Evolutionary conservation across 2,329 filamentous ascomycete genomes (phyloP).

Genomic region (Nemania abortiva): DNA sequence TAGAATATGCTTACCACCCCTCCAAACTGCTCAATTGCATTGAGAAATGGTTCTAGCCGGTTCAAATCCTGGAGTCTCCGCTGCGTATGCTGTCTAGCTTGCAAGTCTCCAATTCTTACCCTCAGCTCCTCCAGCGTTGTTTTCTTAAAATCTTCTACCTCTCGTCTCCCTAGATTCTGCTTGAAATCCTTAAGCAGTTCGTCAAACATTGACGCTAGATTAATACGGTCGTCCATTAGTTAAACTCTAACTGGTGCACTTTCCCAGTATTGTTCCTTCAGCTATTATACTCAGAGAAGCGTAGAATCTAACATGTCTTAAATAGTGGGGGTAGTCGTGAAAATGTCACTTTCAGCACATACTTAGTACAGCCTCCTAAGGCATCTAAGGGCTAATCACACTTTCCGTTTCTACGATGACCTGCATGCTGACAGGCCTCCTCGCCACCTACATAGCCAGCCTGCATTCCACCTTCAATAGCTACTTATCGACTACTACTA

Average conservation of each 20-base stretch:
- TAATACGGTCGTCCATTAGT: constrained; percentile 3
- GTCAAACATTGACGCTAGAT: constrained; percentile 4
- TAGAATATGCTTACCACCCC: background rate
- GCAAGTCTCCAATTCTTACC: background rate
- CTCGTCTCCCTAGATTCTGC: background rate
- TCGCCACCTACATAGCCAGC: no score
- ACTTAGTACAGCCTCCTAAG: no score
- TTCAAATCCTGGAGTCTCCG: constrained; percentile 8
- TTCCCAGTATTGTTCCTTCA: background rate
- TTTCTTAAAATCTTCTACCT: constrained; percentile 2
- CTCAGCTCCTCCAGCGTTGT: background rate
- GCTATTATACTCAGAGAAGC: background rate
- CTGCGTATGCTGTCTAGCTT: constrained; percentile 15
- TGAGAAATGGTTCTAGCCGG: constrained; percentile 15
- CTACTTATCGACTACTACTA: no score
- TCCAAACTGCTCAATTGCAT: constrained; percentile 13
- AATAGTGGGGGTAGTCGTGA: no score
- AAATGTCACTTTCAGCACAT: no score
- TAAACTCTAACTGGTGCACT: no score
- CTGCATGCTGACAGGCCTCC: background rate
- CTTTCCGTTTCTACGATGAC: no score
- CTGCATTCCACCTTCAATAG: background rate
- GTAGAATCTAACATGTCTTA: no score
- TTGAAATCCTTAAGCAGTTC: constrained; percentile 10
- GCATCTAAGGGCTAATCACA: no score